These are phyloP conservation scores for Wallacemonas collosoma DNA, from an alignment of 208 protist genomes.

Conservation along the genomic window DNA sequence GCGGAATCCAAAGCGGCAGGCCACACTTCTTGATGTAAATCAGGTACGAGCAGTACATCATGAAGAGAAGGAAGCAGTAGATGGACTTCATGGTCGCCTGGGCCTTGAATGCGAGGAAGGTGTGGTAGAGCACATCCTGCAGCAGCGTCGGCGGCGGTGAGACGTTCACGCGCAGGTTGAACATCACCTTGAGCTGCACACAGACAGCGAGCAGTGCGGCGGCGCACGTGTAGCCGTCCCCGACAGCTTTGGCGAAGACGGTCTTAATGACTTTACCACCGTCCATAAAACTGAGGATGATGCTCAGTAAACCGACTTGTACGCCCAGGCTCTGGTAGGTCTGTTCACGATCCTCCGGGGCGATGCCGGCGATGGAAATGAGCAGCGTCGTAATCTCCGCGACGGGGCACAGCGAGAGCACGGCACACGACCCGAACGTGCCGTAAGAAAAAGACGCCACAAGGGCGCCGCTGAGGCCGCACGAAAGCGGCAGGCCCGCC, in stretches of 20 bases:
- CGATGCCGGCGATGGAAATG: slow-evolving; percentile 48
- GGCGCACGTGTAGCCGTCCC: slow-evolving; percentile 60
- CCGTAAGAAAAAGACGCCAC: slow-evolving; percentile 49
- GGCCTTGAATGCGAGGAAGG: slow-evolving; percentile 30
- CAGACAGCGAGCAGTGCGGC: slow-evolving; percentile 48
- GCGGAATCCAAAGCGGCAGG: slow-evolving; percentile 56
- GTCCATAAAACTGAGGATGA: slow-evolving; percentile 50
- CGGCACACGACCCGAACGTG: slow-evolving; percentile 48
- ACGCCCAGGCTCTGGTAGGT: slow-evolving; percentile 45
- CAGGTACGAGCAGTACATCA: slow-evolving; percentile 48
- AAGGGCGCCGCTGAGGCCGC: slow-evolving; percentile 44
- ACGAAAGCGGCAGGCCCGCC: slow-evolving; percentile 38
- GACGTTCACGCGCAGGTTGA: slow-evolving; percentile 37
- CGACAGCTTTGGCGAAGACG: slow-evolving; percentile 55
- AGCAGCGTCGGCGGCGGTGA: slow-evolving; percentile 28
- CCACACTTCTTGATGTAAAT: slow-evolving; percentile 48
- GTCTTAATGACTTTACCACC: slow-evolving; percentile 61
- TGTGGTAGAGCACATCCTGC: slow-evolving; percentile 38
- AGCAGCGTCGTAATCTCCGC: slow-evolving; percentile 60
- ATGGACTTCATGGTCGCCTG: slow-evolving; percentile 31
- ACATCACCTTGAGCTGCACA: slow-evolving; percentile 53
- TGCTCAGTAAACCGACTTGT: slow-evolving; percentile 49
- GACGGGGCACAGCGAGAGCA: slow-evolving; percentile 45
- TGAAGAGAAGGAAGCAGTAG: slow-evolving; percentile 50
- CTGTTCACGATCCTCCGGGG: slow-evolving; percentile 23